Evolutionary conservation across 164 flowering plant species (phyloP), one percentile per base, ranked within the genome.

Genomic region (Aristolochia californica): DNA sequence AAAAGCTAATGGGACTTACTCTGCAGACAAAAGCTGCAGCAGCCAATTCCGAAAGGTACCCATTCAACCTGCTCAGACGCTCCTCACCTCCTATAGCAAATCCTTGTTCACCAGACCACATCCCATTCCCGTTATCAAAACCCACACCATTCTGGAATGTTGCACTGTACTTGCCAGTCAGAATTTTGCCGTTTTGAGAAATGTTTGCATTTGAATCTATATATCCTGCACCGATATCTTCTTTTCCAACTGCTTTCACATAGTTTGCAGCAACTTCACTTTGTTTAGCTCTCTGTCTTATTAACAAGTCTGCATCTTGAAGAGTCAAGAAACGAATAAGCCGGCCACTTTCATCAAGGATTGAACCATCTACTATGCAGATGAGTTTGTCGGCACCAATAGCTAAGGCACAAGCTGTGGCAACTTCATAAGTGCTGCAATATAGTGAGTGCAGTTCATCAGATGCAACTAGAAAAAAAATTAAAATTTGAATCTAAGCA

Each of bases 341-440:
- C 23, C 77, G 83, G 30, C 80, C 87, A 65, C 21, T 60, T 66
- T 93, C 97, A 82, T 93, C 96, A 51, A 77, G 70, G 63, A 93
- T 87, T 45, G 90, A 93, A 51, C 96, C 99, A 72, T 93, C 96
- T 60, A 93, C 81, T 30, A 93, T 70, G 75, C 96, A 84, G 43
- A 93, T 85, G 70, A 93, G 95, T 67, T 93, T 93, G 59, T 94
- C 99, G n/a, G 97, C 97, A 67, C 80, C 86, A 68, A 93, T 77
- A 61, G 97, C 96, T 52, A 90, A 65, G 23, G 99, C 96, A 72
- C 96, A 90, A 53, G 99, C 99, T 53, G 97, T 94, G 43, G 97
- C 97, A 68, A 94, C 99, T 75, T 94, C 99, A 72, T 90, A 94
- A 30, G 96, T 85, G 78, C 99, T 93, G 85, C 67, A 80, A 68